Percentiles rank a stretch among this genome's conserved stretches.
Conservation (phyloP, 306 rosid genomes). For the Cotoneaster glaucophyllus region DNA sequence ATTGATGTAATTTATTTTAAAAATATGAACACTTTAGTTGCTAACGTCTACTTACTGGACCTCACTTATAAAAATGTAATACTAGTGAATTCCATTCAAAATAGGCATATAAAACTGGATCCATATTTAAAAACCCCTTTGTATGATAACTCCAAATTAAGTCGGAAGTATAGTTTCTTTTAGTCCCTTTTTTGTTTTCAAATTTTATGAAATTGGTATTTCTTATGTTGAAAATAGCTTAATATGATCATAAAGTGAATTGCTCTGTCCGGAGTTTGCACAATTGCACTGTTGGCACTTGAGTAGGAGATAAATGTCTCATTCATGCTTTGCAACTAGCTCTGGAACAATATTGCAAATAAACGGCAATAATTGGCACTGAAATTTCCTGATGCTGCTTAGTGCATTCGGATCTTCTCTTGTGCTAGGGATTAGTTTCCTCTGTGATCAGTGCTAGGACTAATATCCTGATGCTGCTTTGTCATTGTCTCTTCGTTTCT, state of each 20-base stretch:
- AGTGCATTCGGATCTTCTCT: not conserved
- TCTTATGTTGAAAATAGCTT: not conserved
- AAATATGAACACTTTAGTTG: no score
- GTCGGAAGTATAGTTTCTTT: no score
- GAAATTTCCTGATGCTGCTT: not conserved
- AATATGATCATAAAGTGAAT: not conserved
- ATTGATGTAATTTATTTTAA: no score
- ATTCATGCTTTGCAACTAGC: not conserved
- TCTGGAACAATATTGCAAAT: not conserved
- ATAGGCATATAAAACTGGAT: no score
- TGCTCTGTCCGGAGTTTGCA: not conserved
- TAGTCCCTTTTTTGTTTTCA: no score
- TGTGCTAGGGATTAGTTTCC: not conserved
- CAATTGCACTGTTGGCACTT: not conserved
- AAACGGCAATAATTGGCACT: not conserved
- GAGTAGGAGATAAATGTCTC: not conserved
- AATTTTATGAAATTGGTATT: no score
- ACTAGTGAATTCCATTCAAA: no score
- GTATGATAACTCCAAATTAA: no score
- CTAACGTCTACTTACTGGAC: no score
- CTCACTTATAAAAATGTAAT: no score
- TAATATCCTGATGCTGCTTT: not conserved
- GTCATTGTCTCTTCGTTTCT: slow-evolving; percentile 1
- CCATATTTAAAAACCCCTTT: no score
- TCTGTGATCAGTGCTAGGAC: not conserved